Evolutionary conservation across 768 basidiomycete species (phyloP), one percentile per base, ranked within the genome.

Genomic region (Fibroporia radiculosa): DNA sequence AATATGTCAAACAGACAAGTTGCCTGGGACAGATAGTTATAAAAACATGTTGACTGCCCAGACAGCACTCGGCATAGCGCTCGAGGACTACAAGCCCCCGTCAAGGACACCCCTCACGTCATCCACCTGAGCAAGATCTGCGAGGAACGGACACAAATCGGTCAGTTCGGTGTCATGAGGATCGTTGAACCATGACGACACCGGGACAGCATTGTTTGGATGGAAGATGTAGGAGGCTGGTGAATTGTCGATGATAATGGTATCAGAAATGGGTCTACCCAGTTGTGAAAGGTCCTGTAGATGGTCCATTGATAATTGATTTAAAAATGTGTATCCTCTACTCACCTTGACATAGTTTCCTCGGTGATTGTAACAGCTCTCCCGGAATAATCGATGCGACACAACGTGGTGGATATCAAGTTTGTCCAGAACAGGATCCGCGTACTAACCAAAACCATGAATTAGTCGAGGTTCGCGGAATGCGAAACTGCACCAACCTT

Each of bases 221-320:
- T 99, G 95, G 76, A 99, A 99, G 48, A 98, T 95, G 66, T 98
- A 99, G 11, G 91, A 96, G 11, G 96, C 96, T 13, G 96, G 96
- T 22, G 95, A 98, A 64, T 98, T 99, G 68, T 98, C 96, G 56
- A 99, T 78, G 67, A 99, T 99, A 60, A 98, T 97, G 49, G 85
- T 91, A 59, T 95, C 91, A 37, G 80, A 75, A 54, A 96, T 90
- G 5, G 91, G 90, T 23, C 96, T 84, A 38, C 96, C 96, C 42
- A 99, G 74, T 67, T 97, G 96, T 18, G 96, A 99, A 27, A 99
- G 72, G 65, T 99, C 95, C 93, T 97, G 56, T n/a, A 29, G 39
- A 11, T 12, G 23, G 22, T 40, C 3, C 19, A 27, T 11, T 4
- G 6, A 48, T 28, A 35, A 37, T 19, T 36, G 6, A 27, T n/a